Base-by-base conservation (phyloP, 2,329 filamentous ascomycete genomes). In the Canariomyces notabilis region DNA sequence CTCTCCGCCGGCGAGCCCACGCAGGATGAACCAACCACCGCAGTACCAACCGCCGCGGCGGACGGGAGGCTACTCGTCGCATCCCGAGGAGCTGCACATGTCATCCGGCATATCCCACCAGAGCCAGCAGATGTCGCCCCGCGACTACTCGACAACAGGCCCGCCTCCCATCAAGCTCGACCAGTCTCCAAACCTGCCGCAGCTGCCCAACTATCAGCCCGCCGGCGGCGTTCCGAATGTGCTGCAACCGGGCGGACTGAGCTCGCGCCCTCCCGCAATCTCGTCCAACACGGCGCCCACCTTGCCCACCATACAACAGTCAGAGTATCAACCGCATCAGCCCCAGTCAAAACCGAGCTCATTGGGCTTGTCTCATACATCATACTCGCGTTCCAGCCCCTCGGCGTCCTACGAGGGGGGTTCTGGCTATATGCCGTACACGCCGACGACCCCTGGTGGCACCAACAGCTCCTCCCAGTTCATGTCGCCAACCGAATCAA, bases 351-450 rank as follows among this genome's bases (percentile, higher is more conserved):
- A 85, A 61, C 79, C 84, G 18, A 76, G 82, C 45, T 77, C 76
- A 35, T 71, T 86, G 59, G 80, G 70, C 64, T 65, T 77, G 63
- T 76, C 84, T 14, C 87, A 91, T 64, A 79, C 75, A 62, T n/a
- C n/a, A n/a, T 91, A 95, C 67, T 90, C 90, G 38, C 80, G 87
- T 59, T 93, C 89, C 47, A 95, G 89, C 66, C 89, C 89, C 41
- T 81, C 83, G 36, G 72, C 72, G 41, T 67, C 70, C 49, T 82
- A 78, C 62, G 78, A 82, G 51, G 64, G 67, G 36, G 64, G 72
- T 36, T 62, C 71, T 62, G 57, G 60, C 37, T 81, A 80, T 60
- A 65, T 71, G 31, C 70, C 77, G 39, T 82, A 80, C 59, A 76
- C 75, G 33, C 76, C 78, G 12, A 80, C 82, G 42, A 89, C 86